Percentiles rank a stretch among this genome's conserved stretches.
Conservation (phyloP, 2,329 filamentous ascomycete species). For the Calonectria pauciramosa region DNA sequence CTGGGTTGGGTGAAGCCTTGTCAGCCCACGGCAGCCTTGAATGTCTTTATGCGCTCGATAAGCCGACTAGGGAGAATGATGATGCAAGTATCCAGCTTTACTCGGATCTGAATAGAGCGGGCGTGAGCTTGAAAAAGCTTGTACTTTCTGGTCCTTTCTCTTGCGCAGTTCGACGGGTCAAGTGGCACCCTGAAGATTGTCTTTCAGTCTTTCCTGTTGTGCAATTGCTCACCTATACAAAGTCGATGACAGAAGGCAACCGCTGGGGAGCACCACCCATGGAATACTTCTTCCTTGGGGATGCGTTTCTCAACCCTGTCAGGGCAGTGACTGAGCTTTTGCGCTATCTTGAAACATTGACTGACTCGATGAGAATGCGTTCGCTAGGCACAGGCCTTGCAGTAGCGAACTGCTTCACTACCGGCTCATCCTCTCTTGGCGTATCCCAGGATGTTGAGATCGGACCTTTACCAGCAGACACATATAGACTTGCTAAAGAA, state of each 20-base stretch:
- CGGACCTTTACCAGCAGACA: constrained; percentile 19
- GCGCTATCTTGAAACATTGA: constrained; percentile 19
- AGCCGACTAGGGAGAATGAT: background rate
- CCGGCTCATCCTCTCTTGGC: constrained; percentile 10
- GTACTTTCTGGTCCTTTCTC: constrained; percentile 17
- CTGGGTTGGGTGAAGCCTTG: constrained; percentile 9
- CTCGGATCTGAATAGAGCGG: background rate
- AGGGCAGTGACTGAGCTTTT: constrained; percentile 17
- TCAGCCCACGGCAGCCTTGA: constrained; percentile 7
- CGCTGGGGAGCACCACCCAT: background rate
- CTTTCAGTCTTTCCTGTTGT: constrained; percentile 5
- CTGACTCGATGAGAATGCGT: background rate
- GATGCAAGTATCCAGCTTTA: background rate
- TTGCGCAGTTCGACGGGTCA: background rate
- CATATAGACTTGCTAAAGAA: background rate
- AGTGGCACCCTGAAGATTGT: constrained; percentile 1
- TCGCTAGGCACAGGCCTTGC: background rate
- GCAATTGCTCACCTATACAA: constrained; percentile 18
- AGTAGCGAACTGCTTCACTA: constrained; percentile 13
- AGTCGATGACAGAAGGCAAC: background rate
- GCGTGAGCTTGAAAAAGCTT: constrained; percentile 6
- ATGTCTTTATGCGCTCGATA: constrained; percentile 11
- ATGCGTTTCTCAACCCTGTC: constrained; percentile 9
- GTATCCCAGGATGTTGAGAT: constrained; percentile 13
- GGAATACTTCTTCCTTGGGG: constrained; percentile 20